A percentile compares a stretch with the other conserved stretches of the same genome.
phyloP scores from a whole-genome alignment of 257 asterid species.

The Solanum commersonii region DNA sequence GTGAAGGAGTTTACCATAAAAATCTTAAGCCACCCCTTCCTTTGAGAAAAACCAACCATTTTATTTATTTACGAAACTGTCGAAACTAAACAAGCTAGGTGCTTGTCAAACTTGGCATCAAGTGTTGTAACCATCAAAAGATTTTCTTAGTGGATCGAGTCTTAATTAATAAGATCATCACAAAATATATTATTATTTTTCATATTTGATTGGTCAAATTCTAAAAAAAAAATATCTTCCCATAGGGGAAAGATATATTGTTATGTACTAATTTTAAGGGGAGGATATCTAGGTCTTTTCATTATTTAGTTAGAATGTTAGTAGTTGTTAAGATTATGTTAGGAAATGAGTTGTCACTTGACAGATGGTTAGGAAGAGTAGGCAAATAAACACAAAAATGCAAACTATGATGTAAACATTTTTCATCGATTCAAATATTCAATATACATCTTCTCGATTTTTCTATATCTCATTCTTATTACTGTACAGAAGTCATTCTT shows the following conservation, averaged over 20 bases:
- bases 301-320: background rate
- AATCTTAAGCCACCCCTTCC: background rate
- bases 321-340: background rate
- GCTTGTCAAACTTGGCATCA: background rate
- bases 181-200: too few species aligned
- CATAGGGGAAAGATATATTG: background rate
- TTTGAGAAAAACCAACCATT: too few species aligned
- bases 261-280: background rate
- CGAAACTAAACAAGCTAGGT: too few species aligned
- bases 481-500: background rate
- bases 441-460: background rate
- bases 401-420: background rate
- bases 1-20: background rate
- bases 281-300: background rate
- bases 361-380: background rate
- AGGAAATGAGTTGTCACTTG: background rate
- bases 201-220: too few species aligned
- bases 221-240: too few species aligned
- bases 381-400: background rate
- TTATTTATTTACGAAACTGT: too few species aligned
- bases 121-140: background rate
- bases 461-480: background rate
- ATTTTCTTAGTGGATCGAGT: background rate
- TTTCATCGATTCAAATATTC: too few species aligned
- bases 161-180: too few species aligned